Base-by-base conservation (phyloP, 495 filamentous ascomycete species). In the Cercophora samala region DNA sequence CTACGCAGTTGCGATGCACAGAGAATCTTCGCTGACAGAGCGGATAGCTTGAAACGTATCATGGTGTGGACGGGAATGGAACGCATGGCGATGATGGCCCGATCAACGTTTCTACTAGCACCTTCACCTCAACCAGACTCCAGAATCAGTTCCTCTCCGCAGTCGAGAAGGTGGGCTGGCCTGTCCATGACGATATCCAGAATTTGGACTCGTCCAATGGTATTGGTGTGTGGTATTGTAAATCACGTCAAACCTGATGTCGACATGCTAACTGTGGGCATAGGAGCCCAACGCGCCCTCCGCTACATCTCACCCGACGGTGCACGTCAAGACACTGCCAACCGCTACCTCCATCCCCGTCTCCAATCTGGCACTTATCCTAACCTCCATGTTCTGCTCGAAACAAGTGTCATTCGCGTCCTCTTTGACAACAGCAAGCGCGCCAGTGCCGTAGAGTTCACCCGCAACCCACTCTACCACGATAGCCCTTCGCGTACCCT, bases 331-430 rank as follows among this genome's bases (percentile, higher is more conserved):
- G 80, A 84, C 63, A 71, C 79, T 2, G 81, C 82, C 9, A 76
- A 81, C 60, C 64, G 63, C 23, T 84, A 81, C 63, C 46, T 85
- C 18, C 79, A 82, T 55, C 82, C 83, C 1, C 74, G 70, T n/a
- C 73, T 85, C 13, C 72, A 75, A 56, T 78, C 80, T 64, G 78
- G 79, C 18, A 73, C 19, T 17, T 21, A 83, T 60, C 76, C 78
- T 3, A 84, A 84, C 58, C 76, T 87, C 0, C 83, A 85, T 62
- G 78, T 87, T 15, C 74, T 86, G 5, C 73, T 81, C 13, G 75
- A 87, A 65, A 71, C 76, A 9, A 80, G 79, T 21, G 82, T 86
- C n/a, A 70, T 75, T 17, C 79, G 82, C 1, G 77, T 87, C 11
- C 66, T 85, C 25, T 81, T 86, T 62, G 81, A 85, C 54, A 71